phyloP scores from a whole-genome alignment of 2,329 filamentous ascomycete species.

The Aspergillus sp. region DNA sequence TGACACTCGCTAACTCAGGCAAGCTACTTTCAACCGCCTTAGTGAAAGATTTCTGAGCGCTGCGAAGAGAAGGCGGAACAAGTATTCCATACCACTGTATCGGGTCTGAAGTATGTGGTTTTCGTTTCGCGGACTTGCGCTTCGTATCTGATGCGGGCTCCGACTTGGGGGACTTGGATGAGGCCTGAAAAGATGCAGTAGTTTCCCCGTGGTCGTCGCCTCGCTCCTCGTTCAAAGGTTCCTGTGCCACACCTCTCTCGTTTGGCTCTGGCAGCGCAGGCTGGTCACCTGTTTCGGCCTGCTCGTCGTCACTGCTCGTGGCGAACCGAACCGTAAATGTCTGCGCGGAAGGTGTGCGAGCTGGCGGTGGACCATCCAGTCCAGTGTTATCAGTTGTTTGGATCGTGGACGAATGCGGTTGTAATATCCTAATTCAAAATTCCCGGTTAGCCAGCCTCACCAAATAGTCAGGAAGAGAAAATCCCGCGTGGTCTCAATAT shows the following conservation, averaged over 20 bases:
- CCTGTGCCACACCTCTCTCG: neutral
- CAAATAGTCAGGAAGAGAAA: neutral
- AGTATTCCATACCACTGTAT: slow-evolving; percentile 52
- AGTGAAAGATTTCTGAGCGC: slow-evolving; percentile 45
- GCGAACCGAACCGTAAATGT: slow-evolving; percentile 14
- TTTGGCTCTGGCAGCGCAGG: neutral
- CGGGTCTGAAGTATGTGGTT: slow-evolving; percentile 40
- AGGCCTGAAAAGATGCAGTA: neutral
- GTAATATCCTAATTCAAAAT: slow-evolving; percentile 13
- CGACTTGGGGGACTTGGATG: slow-evolving; percentile 2
- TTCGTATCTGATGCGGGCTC: slow-evolving; percentile 9
- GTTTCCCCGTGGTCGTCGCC: neutral
- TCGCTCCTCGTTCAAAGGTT: neutral
- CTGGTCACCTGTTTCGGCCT: slow-evolving; percentile 3
- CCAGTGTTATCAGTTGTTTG: neutral
- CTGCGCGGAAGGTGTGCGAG: neutral
- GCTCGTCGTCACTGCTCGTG: slow-evolving; percentile 6
- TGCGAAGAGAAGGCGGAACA: slow-evolving; percentile 44
- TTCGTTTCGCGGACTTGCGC: slow-evolving; percentile 24
- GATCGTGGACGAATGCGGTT: neutral
- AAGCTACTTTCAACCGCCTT: slow-evolving; percentile 37
- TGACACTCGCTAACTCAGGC: slow-evolving; percentile 37
- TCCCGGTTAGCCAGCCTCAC: neutral
- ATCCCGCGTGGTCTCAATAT: neutral
- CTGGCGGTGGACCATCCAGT: neutral